Evolutionary conservation across 2,329 filamentous ascomycete species (phyloP), one percentile per base, ranked within the genome.

Genomic region (Pseudogymnoascus pannorum): DNA sequence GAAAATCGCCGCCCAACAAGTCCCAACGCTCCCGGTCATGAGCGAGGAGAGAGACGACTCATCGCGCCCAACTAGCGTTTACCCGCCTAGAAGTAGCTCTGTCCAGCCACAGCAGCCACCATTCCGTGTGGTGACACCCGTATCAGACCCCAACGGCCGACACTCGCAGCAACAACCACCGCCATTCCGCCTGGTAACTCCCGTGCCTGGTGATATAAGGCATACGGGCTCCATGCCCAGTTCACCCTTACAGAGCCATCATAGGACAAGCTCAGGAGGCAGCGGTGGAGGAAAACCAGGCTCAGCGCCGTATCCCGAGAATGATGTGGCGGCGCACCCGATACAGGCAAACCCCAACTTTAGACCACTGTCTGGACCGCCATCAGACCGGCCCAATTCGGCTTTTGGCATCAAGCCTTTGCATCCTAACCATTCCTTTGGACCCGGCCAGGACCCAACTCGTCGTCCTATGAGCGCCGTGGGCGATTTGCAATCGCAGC

Each of bases 221-320:
- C 33, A 38, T n/a, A 12, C 12, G 14, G 58, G 58, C 22, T 33
- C 33, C 12, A 29, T 38, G 29, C 58, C 33, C 12, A 36, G n/a
- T 14, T 57, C 54, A 20, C 26, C 26, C 12, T 2, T 33, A 20
- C 58, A 38, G 2, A n/a, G 20, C 11, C 58, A 59, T 38, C 26
- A 14, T 18, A 18, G 35, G 29, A 8, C 24, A 33, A 4, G 11
- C 35, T 59, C 58, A 4, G 58, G 54, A 22, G 33, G 26, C 7
- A 57, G 12, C 11, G n/a, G 58, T 5, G n/a, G 18, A 18, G 22
- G 24, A n/a, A 7, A 7, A 16, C 26, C 22, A 3, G n/a, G n/a
- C n/a, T 78, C 81, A 20, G 85, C 85, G 1, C 88, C 88, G 1
- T 92, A 92, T 68, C 88, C 88, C 0, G 80, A 86, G 58, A 77